Evolutionary conservation across 495 filamentous ascomycete species (phyloP), one percentile per base, ranked within the genome.

Genomic region (Neohortaea acidophila): DNA sequence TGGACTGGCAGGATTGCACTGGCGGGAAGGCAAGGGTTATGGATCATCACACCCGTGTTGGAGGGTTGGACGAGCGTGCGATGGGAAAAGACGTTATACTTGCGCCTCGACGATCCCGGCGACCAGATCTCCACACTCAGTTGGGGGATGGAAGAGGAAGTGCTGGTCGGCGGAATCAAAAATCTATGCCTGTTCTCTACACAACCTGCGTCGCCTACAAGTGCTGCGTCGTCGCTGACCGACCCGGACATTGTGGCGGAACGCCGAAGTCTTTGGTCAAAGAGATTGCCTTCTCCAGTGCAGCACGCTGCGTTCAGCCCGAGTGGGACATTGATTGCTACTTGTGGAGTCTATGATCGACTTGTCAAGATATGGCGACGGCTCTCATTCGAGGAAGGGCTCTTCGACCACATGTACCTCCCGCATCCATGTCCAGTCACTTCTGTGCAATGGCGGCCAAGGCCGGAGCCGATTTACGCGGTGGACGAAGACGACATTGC

Each of bases 361-460:
- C 63, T 96, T 15, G 73, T 87, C 33, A 99, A 96, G 59, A 69
- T 96, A 52, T 99, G 89, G 89, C 72, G 84, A 44, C 67, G 87
- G 44, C 60, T 91, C 14, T 80, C 78, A n/a, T 93, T 83, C 56
- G 83, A 82, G 43, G 81, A 87, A 49, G 79, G 81, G 17, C 72
- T 81, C 21, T 94, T 94, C 55, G 89, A 96, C 49, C 81, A 85
- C 51, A 72, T 75, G 3, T 99, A 99, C 58, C 72, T 99, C 1
- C 62, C 76, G 10, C 89, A 99, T 58, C 85, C 84, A 1, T 63
- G 68, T 33, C 61, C 77, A 0, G 73, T 99, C 21, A 92, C 81
- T 7, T 72, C 69, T 39, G 64, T 94, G 44, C 78, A 89, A 49
- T 99, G 89, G 89, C 72, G 84, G 21, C 47, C 42, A 2, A 13